Base-by-base conservation (phyloP, 2,329 filamentous ascomycete genomes). In the Diaporthe citri region DNA sequence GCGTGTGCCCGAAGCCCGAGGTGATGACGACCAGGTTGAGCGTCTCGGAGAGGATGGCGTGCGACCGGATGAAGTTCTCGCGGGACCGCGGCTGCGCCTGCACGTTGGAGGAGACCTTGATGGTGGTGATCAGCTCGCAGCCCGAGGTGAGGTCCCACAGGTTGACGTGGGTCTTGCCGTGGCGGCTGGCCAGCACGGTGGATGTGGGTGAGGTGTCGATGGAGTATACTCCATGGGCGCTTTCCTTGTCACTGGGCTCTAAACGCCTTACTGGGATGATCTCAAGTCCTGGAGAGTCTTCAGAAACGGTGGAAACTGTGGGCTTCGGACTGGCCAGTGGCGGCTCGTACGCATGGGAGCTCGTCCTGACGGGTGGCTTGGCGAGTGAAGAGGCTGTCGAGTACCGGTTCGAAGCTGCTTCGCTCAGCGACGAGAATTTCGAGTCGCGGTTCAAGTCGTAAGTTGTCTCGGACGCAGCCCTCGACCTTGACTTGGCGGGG, bases 51-150 rank as follows among this genome's bases (percentile, higher is more conserved):
- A 86, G 79, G 74, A 86, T 84, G 46, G 83, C 81, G 74, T 86
- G 84, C 73, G 84, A 85, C 74, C 84, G 84, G n/a, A 86, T 83
- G 71, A 86, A 81, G 75, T 85, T 86, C 51, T 86, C 84, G 72
- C 84, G 82, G 6, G 82, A 84, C 0, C 84, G 82, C 2, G 81
- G 78, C 62, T 82, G 83, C 0, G 83, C 82, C 20, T 83, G 83
- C 1, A 84, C 84, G 75, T 85, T 85, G 13, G 83, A 83, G 1
- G 82, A 81, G 46, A 85, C 80, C 55, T 86, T 86, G 79, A 86
- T 80, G 51, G 77, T 76, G 71, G 77, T 80, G 36, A 78, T 78
- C 7, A 81, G 74, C 17, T 76, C 73, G 34, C 22, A 59, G 28
- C 78, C 78, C 12, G 75, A 78, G 36, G 76, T 78, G 28, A 81